phyloP scores from a whole-genome alignment of 1,284 basidiomycete genomes.

The Heterobasidion parviporum region DNA sequence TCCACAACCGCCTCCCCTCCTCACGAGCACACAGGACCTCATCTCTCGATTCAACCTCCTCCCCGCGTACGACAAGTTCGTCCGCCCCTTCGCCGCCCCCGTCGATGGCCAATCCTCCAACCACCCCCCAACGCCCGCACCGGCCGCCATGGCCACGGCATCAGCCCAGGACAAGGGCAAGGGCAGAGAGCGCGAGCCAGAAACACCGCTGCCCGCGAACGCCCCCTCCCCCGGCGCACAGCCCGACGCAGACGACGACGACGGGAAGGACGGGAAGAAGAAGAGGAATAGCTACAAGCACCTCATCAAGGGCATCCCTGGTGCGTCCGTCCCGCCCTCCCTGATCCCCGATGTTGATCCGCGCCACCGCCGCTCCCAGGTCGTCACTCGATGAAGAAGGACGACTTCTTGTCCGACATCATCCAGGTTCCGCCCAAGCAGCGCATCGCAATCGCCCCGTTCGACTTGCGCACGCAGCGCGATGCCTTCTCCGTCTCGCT shows the following conservation, averaged over 20 bases:
- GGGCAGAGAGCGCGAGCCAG: constrained; percentile 44
- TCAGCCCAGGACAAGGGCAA: constrained; percentile 45
- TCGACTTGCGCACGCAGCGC: constrained; percentile 57
- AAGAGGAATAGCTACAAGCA: constrained; percentile 72
- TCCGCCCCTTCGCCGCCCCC: constrained; percentile 37
- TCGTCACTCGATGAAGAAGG: constrained; percentile 78
- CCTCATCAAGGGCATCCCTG: constrained; percentile 68
- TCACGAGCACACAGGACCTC: constrained; percentile 69
- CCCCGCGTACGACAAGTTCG: constrained; percentile 69
- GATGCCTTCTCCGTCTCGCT: constrained; percentile 67
- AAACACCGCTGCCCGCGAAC: constrained; percentile 14
- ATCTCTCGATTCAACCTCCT: constrained; percentile 59
- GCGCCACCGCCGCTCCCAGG: constrained; percentile 28
- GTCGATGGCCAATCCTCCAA: constrained; percentile 16
- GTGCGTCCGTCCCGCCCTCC: constrained; percentile 29
- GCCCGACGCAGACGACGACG: constrained; percentile 50
- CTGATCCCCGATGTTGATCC: constrained; percentile 2
- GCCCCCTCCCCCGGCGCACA: constrained; percentile 32
- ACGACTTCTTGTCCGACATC: constrained; percentile 57
- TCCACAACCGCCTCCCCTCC: constrained; percentile 37
- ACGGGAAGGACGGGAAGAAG: constrained; percentile 58
- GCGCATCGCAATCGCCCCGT: constrained; percentile 51
- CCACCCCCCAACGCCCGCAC: constrained; percentile 12
- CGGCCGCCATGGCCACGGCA: constrained; percentile 10
- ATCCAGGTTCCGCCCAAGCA: constrained; percentile 69